Evolutionary conservation across 306 rosid genomes (phyloP), one percentile per base, ranked within the genome.

Genomic region (Dalbergia oliveri): DNA sequence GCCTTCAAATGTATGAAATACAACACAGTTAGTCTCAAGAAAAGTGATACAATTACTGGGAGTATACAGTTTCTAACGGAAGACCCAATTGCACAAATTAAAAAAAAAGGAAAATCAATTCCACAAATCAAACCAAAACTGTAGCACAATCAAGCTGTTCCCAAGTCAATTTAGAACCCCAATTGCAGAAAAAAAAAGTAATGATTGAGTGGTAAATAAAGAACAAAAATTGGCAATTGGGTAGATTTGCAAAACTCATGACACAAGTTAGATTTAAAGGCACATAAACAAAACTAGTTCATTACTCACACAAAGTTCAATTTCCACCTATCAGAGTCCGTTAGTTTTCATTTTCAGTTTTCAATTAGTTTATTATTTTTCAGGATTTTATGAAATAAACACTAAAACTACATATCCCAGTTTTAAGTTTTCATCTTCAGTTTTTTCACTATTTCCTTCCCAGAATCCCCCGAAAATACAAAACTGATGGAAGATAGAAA

Each of bases 1-100:
- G 98, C 98, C 97, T 94, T 73, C 73, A 83, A 18, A 85, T 67
- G 65, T 33, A 41, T 65, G 65, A 43, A 85, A 82, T 16, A 72
- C 16, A 78, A 26, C 15, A 69, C 37, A 13, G 58, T 83, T 19
- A 86, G 73, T 35, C 37, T 66, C 72, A 73, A 18, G 43, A 63
- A 63, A 49, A 81, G 54, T 34, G 49, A 73, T 71, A 72, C 11
- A 15, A 59, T 61, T 61, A 78, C 18, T 16, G 57, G 64, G 21
- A 15, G 47, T 18, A 49, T 21, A 15, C 18, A 19, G 16, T 9
- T 31, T 51, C 59, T 45, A n/a, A 12, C 11, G 61, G 69, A 73
- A 43, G 13, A 10, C 5, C 11, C 43, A 47, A 69, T 31, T 43
- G 15, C 63, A 72, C 65, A 51, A 58, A 6, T 26, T 2, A 10